Base-by-base conservation (phyloP, 257 asterid species). In the Salvia miltiorrhiza region DNA sequence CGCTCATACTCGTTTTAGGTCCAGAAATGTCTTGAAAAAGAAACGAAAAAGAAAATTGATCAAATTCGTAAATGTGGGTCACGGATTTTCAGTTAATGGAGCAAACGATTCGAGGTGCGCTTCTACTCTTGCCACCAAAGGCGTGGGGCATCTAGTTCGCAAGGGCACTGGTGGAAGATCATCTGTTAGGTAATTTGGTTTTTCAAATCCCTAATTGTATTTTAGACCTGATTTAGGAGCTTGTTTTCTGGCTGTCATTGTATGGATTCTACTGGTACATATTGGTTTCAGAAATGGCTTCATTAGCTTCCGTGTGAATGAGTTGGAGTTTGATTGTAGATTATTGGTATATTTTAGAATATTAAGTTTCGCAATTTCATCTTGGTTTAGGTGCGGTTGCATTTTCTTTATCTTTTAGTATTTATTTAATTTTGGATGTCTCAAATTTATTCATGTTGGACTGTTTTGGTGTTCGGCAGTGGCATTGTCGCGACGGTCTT, bases 121-220 rank as follows among this genome's bases (percentile, higher is more conserved):
- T 65, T 85, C 88, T 69, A 79, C 79, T 49, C 80, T 93, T 65
- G 74, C 96, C 71, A 78, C 96, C 77, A 77, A 80, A 77, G 96
- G 96, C 56, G 81, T 80, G 65, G 97, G 99, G 35, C 96, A 87
- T 78, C 80, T 93, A 65, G 84, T 83, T 64, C 96, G 99, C 58
- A 93, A 90, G 88, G 99, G 99, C 40, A 93, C 99, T 58, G 97
- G 97, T 33, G 99, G 97, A 63, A 88, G 99, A 81, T 93, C 97
- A 43, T 93, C 99, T 41, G 96, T 93, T 58, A 93, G 99, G 99
- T 94, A 56, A 58, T 60, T 26, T 57, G 14, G 21, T 35, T 59
- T 71, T 13, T 61, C 41, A 30, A 49, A 67, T 21, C 78, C 73
- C 72, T 63, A 70, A 57, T 44, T 66, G 62, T 20, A 12, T 53